Conservation (phyloP, 805 yeast species). For the Saccharomycopsis javanensis region DNA sequence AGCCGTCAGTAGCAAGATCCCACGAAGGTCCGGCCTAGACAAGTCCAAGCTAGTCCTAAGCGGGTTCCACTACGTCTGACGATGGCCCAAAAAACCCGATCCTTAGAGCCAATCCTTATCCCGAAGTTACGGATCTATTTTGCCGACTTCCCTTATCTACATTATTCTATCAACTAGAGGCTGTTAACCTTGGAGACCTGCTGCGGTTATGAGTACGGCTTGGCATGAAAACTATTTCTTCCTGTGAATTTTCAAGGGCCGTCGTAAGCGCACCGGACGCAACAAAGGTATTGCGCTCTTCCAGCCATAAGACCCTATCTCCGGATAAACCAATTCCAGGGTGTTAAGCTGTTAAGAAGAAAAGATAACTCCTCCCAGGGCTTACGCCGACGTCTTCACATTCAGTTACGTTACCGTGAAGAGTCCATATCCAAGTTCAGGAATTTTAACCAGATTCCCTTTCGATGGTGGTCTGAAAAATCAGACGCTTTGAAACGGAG, state of each 20-base stretch:
- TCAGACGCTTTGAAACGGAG: slow-evolving; percentile 30
- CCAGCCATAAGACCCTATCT: slow-evolving; percentile 1
- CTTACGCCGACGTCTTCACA: slow-evolving; percentile 21
- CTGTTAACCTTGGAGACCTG: slow-evolving; percentile 38
- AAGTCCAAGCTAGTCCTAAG: slow-evolving; percentile 26
- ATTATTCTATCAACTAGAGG: slow-evolving; percentile 36
- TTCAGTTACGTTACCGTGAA: slow-evolving; percentile 1
- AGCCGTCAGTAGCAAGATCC: slow-evolving; percentile 23
- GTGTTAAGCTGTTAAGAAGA: slow-evolving; percentile 34
- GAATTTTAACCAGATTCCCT: slow-evolving; percentile 37
- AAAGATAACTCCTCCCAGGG: slow-evolving; percentile 37
- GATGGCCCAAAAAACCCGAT: slow-evolving; percentile 32
- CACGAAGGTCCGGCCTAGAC: slow-evolving; percentile 23
- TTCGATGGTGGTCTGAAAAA: slow-evolving; percentile 31
- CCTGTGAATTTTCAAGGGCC: slow-evolving; percentile 1
- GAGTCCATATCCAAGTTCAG: slow-evolving; percentile 34
- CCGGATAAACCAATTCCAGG: slow-evolving; percentile 20
- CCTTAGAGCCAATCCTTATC: slow-evolving; percentile 37
- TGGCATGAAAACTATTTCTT: slow-evolving; percentile 1
- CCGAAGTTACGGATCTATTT: slow-evolving; percentile 36
- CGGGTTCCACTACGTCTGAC: slow-evolving; percentile 27
- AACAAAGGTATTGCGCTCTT: slow-evolving; percentile 1
- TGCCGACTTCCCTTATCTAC: slow-evolving; percentile 38
- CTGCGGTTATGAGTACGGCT: slow-evolving; percentile 4
- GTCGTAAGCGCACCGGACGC: slow-evolving; percentile 2